Conservation (phyloP, 2,329 filamentous ascomycete genomes). For the Pseudophaeomoniella oleicola region DNA sequence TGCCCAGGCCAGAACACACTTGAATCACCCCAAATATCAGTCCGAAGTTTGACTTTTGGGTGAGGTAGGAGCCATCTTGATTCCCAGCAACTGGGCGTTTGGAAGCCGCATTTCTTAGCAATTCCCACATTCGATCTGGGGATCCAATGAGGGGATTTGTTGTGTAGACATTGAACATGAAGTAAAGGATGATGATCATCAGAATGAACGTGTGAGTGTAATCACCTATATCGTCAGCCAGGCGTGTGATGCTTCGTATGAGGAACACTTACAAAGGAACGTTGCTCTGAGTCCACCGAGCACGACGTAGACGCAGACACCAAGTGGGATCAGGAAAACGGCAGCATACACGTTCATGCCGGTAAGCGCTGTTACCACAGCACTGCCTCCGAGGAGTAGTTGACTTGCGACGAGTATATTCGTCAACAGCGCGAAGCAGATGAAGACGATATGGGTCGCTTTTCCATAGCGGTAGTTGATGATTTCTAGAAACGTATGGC, state of each 20-base stretch:
- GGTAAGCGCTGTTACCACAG: conserved; percentile 22
- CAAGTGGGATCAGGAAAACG: conserved; percentile 24
- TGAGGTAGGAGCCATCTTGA: conserved; percentile 38
- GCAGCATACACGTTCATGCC: conserved; percentile 28
- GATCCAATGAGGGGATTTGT: conserved; percentile 25
- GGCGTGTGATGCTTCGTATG: no score
- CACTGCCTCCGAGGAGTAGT: conserved; percentile 6
- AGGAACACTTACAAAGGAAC: conserved; percentile 16
- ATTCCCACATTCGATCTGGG: conserved; percentile 32
- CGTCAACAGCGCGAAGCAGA: conserved; percentile 3
- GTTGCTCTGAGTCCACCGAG: conserved; percentile 26
- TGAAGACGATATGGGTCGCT: conserved; percentile 1
- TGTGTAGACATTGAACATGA: conserved; percentile 13
- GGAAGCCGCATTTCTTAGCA: conserved; percentile 30
- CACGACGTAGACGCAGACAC: conserved; percentile 22
- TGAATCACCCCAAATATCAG: conserved; percentile 30
- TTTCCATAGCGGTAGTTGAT: neutral
- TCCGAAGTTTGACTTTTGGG: conserved; percentile 34
- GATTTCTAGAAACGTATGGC: neutral
- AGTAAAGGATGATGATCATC: conserved; percentile 28
- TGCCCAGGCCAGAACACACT: conserved; percentile 20
- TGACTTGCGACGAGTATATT: conserved; percentile 8
- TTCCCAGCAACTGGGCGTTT: conserved; percentile 36
- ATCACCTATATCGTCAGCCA: conserved; percentile 3
- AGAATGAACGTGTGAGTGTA: conserved; percentile 25